Evolutionary conservation across 257 asterid species (phyloP).

Genomic region (Solanum megistacrolobum): DNA sequence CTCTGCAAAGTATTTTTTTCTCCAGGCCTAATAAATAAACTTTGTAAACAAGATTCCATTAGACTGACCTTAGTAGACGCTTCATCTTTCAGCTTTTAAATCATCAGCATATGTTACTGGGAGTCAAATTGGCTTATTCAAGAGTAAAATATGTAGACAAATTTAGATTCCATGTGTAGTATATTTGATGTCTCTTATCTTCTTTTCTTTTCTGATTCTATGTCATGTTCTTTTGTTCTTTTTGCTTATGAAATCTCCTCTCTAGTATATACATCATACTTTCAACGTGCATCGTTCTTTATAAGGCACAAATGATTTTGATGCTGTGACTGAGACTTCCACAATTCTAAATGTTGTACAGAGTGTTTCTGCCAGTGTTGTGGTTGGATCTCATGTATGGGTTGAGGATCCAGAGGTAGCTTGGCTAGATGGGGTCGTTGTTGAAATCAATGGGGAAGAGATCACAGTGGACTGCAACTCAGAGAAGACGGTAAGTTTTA

Average conservation of each 20-base stretch:
- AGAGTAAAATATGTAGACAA: background rate
- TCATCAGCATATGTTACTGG: background rate
- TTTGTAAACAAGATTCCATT: background rate
- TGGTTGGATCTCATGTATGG: conserved; percentile 92
- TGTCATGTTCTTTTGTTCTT: background rate
- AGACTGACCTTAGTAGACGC: background rate
- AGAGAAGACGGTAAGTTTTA: conserved; percentile 56
- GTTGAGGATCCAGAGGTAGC: conserved; percentile 82
- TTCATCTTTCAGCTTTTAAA: background rate
- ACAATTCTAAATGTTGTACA: conserved; percentile 23
- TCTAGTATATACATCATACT: background rate
- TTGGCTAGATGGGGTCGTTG: conserved; percentile 82
- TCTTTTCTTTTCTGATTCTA: background rate
- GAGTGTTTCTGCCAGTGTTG: conserved; percentile 52
- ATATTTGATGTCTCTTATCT: background rate
- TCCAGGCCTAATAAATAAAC: background rate
- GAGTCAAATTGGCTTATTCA: background rate
- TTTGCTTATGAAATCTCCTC: background rate
- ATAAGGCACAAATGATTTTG: background rate
- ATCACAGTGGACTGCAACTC: conserved; percentile 54
- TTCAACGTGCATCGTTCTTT: background rate
- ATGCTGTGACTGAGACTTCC: background rate
- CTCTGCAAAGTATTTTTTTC: background rate
- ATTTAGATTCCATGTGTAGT: background rate
- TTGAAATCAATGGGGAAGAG: conserved; percentile 56